A percentile compares a stretch with the other conserved stretches of the same genome.
Conservation (phyloP, 495 filamentous ascomycete genomes). For the Bathelium albidoporum region DNA sequence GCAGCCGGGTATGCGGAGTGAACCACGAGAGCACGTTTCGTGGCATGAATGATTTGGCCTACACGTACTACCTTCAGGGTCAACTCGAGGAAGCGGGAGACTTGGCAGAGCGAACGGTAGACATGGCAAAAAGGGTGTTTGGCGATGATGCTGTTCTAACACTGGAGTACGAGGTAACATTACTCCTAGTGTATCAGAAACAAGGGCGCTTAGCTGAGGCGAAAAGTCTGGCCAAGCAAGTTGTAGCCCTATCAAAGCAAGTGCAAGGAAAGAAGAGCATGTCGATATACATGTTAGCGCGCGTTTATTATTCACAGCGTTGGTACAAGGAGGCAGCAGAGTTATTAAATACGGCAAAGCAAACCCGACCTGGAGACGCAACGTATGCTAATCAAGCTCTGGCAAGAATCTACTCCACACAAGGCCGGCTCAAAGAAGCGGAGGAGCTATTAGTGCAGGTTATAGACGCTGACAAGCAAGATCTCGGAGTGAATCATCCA, state of each 20-base stretch:
- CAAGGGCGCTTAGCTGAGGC: slow-evolving; percentile 8
- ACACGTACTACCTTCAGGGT: background rate
- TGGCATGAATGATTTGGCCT: background rate
- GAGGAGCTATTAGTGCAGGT: background rate
- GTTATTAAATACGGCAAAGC: no score
- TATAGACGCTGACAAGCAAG: slow-evolving; percentile 9
- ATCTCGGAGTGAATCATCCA: slow-evolving; percentile 11
- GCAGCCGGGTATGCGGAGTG: background rate
- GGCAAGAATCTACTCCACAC: background rate
- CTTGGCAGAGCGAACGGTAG: slow-evolving; percentile 1
- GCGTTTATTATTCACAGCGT: background rate
- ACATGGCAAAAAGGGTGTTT: slow-evolving; percentile 5
- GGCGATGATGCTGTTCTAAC: slow-evolving; percentile 10
- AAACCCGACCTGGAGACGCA: no score
- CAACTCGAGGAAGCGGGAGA: slow-evolving; percentile 2
- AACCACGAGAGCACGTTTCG: background rate
- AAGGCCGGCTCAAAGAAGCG: background rate
- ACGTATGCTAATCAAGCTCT: no score
- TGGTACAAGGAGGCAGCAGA: slow-evolving; percentile 3
- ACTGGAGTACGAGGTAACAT: background rate
- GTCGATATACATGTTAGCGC: background rate
- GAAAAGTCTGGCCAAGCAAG: background rate
- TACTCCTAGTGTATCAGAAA: background rate
- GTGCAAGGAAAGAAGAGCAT: slow-evolving; percentile 8
- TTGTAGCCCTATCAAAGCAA: background rate